Base-by-base conservation (phyloP, 371 early-diverging fungal species). In the Saksenaea vasiformis region DNA sequence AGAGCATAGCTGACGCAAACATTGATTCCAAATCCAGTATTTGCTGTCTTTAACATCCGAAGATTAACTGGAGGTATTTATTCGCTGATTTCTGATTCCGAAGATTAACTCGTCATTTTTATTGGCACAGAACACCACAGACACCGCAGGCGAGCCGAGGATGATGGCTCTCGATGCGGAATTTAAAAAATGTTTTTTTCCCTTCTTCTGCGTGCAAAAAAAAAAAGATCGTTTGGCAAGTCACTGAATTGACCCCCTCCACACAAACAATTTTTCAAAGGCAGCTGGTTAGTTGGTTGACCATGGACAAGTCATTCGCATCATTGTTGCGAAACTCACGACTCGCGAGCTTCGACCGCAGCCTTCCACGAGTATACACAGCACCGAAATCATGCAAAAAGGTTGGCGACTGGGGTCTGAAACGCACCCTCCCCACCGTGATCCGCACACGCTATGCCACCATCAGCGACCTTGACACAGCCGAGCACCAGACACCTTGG, bases 331-430 rank as follows among this genome's bases (percentile, higher is more conserved):
- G 91, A 61, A 78, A 84, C 70, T 93, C 93, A 54, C 85, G 87
- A 65, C 78, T 91, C 39, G 90, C 92, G 5, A 83, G 84, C 44
- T 91, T 72, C 62, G 91, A 92, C 72, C 83, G 85, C 36, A 73
- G 67, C 34, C 80, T 93, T 58, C 68, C 79, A 24, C 93, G 92
- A 80, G 89, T 91, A 58, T 91, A 91, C 74, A 85, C 89, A 24
- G 86, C 90, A 31, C 71, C 80, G 14, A 66, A 65, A 39, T 76
- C 72, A n/a, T 61, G 66, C 56, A 85, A 85, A 67, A 60, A 71
- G 36, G 71, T 70, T n/a, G 91, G 90, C 34, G 89, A 91, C 65
- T 93, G 91, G 91, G 93, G 93, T 17, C 60, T 93, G 69, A 93
- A 93, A 71, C 89, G 91, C 34, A 82, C 82, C 59, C 69, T 93